Conservation (phyloP, 306 rosid species). For the Elaeagnus macrophylla region DNA sequence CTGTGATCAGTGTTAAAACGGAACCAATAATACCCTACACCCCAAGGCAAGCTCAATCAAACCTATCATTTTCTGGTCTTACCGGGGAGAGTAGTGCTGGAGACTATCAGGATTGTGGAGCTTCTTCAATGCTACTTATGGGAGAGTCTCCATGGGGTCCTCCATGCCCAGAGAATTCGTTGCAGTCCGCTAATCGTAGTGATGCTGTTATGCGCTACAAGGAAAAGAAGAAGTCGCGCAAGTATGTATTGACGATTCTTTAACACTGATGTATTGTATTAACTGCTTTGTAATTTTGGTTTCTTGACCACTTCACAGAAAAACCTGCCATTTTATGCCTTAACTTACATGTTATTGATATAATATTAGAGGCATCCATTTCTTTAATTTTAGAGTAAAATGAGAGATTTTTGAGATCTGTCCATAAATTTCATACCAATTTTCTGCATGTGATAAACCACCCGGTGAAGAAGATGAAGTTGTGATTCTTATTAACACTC, state of each 20-base stretch:
- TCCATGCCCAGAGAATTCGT: conserved; percentile 54
- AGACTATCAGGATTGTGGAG: conserved; percentile 84
- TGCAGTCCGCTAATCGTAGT: conserved; percentile 70
- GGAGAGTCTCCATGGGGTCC: conserved; percentile 95
- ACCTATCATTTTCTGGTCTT: conserved; percentile 65
- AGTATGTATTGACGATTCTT: conserved; percentile 27
- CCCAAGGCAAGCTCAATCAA: conserved; percentile 50
- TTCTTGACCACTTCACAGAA: conserved; percentile 1
- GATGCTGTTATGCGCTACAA: conserved; percentile 89
- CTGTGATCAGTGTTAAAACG: conserved; percentile 63
- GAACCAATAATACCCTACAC: conserved; percentile 55
- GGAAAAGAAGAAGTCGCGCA: conserved; percentile 88
- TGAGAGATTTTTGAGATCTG: not conserved
- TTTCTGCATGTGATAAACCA: not conserved
- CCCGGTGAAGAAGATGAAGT: not conserved
- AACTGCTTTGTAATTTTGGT: conserved; percentile 11
- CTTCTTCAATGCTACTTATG: conserved; percentile 67
- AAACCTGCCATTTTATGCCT: not conserved
- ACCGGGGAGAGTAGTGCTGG: conserved; percentile 55
- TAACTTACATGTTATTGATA: not conserved
- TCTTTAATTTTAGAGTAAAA: not conserved
- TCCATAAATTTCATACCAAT: not conserved
- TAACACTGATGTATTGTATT: conserved; percentile 5
- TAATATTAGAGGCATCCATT: not conserved
- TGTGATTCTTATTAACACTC: not conserved